Evolutionary conservation across 1,284 basidiomycete species (phyloP).

Genomic region (Earliella scabrosa): DNA sequence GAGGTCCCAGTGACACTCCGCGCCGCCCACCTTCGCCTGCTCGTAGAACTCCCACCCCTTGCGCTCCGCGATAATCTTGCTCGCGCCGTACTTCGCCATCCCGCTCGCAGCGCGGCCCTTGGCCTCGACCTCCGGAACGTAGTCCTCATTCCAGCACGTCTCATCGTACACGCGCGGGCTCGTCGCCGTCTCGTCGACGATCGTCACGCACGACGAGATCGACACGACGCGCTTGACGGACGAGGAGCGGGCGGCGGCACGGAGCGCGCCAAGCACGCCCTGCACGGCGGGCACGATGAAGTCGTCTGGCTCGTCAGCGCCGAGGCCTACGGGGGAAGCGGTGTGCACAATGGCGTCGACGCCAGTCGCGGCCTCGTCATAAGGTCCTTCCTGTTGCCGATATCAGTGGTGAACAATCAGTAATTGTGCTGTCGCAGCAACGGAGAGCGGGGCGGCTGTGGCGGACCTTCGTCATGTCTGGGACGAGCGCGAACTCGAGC

Average conservation of each 20-base stretch:
- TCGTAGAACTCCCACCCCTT: conserved; percentile 61
- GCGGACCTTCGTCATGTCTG: conserved; percentile 57
- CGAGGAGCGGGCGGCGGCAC: conserved; percentile 25
- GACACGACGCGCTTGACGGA: conserved; percentile 67
- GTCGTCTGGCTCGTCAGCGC: conserved; percentile 39
- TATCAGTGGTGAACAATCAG: background rate
- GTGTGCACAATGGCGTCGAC: conserved; percentile 49
- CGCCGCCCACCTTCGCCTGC: conserved; percentile 50
- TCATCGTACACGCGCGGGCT: conserved; percentile 39
- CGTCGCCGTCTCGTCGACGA: conserved; percentile 38
- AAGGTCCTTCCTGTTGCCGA: conserved; percentile 42
- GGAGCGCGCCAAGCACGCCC: conserved; percentile 31
- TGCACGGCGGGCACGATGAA: conserved; percentile 36
- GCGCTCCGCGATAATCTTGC: conserved; percentile 73
- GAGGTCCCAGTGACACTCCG: conserved; percentile 63
- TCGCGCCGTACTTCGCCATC: conserved; percentile 54
- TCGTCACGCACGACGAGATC: conserved; percentile 57
- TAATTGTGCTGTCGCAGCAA: no score
- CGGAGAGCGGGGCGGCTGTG: conserved; percentile 61
- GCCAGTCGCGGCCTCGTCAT: conserved; percentile 45
- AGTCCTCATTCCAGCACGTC: conserved; percentile 67
- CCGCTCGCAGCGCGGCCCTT: conserved; percentile 49
- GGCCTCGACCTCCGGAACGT: conserved; percentile 52
- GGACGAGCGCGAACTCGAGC: conserved; percentile 54
- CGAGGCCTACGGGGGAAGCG: conserved; percentile 45